These are phyloP conservation scores for Lomentospora prolificans DNA, from an alignment of 2,329 filamentous ascomycete species.

Conservation along the genomic window DNA sequence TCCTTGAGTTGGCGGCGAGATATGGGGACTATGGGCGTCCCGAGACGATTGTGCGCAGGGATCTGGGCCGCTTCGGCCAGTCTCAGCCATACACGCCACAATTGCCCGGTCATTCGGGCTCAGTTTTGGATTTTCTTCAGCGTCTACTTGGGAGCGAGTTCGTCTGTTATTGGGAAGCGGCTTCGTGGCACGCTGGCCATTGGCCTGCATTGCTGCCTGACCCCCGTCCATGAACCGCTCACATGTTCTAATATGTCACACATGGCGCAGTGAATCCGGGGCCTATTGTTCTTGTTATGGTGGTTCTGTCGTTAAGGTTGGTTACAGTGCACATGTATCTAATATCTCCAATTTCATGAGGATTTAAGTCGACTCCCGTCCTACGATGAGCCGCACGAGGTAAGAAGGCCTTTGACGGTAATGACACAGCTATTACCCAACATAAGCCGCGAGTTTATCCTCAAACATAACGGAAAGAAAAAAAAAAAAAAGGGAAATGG, in stretches of 20 bases:
- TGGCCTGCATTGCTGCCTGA: slow-evolving; percentile 3
- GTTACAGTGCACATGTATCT: too few relatives aligned
- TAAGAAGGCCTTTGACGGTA: too few relatives aligned
- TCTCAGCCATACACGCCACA: neutral
- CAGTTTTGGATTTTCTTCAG: neutral
- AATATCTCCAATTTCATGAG: too few relatives aligned
- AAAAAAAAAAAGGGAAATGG: neutral
- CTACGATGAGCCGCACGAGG: neutral
- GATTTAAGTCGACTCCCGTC: neutral
- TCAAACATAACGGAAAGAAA: too few relatives aligned
- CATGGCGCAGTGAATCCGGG: neutral
- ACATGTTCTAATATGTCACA: neutral
- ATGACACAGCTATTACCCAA: too few relatives aligned
- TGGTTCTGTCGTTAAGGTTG: neutral
- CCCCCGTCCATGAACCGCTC: neutral
- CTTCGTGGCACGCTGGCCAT: neutral
- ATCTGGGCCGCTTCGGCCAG: neutral
- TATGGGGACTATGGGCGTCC: neutral
- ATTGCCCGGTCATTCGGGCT: neutral
- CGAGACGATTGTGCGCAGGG: neutral
- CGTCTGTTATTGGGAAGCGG: neutral
- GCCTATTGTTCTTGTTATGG: neutral
- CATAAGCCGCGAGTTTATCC: too few relatives aligned
- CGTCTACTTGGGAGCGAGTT: neutral
- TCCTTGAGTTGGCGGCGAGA: neutral